Conservation (phyloP, 345 rosid species). For the Camelina laxa region DNA sequence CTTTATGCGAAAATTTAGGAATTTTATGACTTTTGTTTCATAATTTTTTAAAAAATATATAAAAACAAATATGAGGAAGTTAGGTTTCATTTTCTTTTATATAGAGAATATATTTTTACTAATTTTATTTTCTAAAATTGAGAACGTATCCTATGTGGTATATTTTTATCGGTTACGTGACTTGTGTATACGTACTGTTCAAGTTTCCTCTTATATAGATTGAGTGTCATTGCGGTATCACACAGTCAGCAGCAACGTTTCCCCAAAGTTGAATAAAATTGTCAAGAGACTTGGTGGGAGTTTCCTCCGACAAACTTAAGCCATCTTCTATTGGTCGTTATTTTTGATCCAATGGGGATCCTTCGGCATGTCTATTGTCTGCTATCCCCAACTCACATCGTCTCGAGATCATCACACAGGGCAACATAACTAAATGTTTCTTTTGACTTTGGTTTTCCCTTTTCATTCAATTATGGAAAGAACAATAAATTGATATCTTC, state of each 20-base stretch:
- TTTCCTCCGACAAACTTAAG: conserved; percentile 34
- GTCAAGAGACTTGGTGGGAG: background rate
- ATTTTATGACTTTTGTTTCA: too few relatives aligned
- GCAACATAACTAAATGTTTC: conserved; percentile 2
- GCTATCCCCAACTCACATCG: conserved; percentile 10
- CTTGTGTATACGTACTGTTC: too few relatives aligned
- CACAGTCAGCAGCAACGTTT: conserved; percentile 30
- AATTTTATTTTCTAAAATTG: too few relatives aligned
- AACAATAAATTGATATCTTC: background rate
- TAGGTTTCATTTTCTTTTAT: too few relatives aligned
- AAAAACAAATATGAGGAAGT: too few relatives aligned
- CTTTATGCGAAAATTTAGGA: too few relatives aligned
- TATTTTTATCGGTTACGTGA: too few relatives aligned
- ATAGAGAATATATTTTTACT: too few relatives aligned
- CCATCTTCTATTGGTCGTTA: conserved; percentile 24
- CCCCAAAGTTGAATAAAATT: conserved; percentile 10
- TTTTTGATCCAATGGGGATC: conserved; percentile 22
- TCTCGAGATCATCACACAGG: conserved; percentile 12
- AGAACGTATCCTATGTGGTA: too few relatives aligned
- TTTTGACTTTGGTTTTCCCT: background rate
- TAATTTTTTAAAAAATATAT: too few relatives aligned
- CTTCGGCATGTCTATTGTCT: conserved; percentile 19
- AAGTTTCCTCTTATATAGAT: too few relatives aligned
- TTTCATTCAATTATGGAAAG: background rate
- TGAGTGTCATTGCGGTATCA: too few relatives aligned